Percentiles rank a stretch among this genome's conserved stretches.
These are phyloP conservation scores for Neoboletus brunneissimus DNA, from an alignment of 768 basidiomycete genomes.

Conservation along the genomic window DNA sequence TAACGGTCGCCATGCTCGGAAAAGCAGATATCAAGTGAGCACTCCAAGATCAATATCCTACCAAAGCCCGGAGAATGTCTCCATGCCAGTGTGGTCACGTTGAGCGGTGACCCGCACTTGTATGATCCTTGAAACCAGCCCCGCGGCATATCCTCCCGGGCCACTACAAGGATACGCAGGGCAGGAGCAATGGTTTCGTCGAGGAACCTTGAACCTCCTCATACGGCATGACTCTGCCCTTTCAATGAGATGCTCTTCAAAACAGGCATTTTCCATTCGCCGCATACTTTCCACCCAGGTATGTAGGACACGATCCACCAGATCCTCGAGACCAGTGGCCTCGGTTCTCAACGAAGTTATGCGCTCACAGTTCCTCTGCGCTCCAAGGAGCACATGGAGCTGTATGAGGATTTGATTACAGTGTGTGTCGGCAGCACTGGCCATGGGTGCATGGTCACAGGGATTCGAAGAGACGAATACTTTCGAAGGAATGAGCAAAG, in stretches of 20 bases:
- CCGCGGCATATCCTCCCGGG: background rate
- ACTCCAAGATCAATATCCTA: background rate
- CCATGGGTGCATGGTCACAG: background rate
- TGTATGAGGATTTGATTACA: background rate
- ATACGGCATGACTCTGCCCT: no score
- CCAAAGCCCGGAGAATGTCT: background rate
- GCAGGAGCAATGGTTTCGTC: background rate
- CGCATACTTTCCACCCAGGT: background rate
- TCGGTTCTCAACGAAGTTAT: background rate
- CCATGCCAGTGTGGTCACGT: background rate
- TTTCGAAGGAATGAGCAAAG: background rate
- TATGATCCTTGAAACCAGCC: background rate
- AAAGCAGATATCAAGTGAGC: background rate
- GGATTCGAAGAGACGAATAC: background rate
- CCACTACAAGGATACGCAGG: background rate
- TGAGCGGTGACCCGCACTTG: background rate
- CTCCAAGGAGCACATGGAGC: background rate
- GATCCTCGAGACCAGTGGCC: background rate
- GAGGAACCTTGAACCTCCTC: no score
- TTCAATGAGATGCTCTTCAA: background rate
- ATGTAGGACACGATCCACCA: background rate
- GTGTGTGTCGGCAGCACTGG: background rate
- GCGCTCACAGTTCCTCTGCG: background rate
- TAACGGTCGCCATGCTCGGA: no score
- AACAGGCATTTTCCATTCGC: background rate